phyloP scores from a whole-genome alignment of 495 filamentous ascomycete genomes.

The Xylaria flabelliformis region DNA sequence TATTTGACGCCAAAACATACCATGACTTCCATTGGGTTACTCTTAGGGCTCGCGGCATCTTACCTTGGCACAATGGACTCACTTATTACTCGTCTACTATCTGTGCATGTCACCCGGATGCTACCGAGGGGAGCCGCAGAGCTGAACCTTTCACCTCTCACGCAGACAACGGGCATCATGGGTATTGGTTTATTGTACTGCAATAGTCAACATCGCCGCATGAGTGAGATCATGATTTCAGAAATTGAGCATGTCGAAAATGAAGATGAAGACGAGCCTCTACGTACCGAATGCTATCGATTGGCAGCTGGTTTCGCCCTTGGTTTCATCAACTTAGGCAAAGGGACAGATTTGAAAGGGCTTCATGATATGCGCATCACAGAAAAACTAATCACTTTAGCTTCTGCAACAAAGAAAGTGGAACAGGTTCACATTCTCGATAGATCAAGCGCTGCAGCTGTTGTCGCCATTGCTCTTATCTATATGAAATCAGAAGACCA shows the following conservation, averaged over 20 bases:
- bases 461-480: constrained; percentile 87
- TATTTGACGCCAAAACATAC: constrained; percentile 97
- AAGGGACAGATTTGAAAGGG: constrained; percentile 84
- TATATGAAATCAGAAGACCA: constrained; percentile 97
- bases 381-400: constrained; percentile 82
- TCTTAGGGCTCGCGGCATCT: constrained; percentile 90
- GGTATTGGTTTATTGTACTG: constrained; percentile 95
- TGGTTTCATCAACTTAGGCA: constrained; percentile 92
- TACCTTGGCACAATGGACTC: constrained; percentile 97
- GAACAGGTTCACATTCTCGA: constrained; percentile 90
- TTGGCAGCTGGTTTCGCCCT: constrained; percentile 93
- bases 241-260: constrained; percentile 87
- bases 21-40: constrained; percentile 95
- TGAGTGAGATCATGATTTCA: constrained; percentile 98
- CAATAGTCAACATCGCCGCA: constrained; percentile 93
- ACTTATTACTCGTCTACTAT: constrained; percentile 89
- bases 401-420: constrained; percentile 85
- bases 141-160: constrained; percentile 90
- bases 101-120: constrained; percentile 96
- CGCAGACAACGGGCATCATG: constrained; percentile 96
- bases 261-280: constrained; percentile 71
- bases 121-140: constrained; percentile 89
- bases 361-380: constrained; percentile 93
- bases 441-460: constrained; percentile 87
- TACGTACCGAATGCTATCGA: constrained; percentile 93